Base-by-base conservation (phyloP, 352 stramenopile genomes). In the Plasmopara halstedii region DNA sequence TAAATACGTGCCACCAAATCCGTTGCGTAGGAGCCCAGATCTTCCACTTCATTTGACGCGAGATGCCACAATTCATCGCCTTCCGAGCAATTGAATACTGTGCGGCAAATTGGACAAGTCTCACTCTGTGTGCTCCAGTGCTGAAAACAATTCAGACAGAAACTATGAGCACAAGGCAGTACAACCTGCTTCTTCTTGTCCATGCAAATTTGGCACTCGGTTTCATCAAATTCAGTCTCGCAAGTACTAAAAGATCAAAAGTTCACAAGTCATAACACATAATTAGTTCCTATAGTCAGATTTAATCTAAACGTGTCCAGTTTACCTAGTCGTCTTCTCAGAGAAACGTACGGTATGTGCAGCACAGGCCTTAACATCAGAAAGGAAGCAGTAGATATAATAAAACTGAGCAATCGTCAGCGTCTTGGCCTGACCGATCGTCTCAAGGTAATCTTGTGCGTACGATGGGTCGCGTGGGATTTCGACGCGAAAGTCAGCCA, bases 151-250 rank as follows among this genome's bases (percentile, higher is more conserved):
- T 64, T 66, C 8, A 87, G 56, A 42, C 78, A 89, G 53, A 89
- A 89, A 50, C 78, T 89, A 51, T 89, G 78, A 1, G 70, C 62
- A 54, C 78, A 89, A 0, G 75, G 73, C 49, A 89, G 37, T 13
- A 69, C 75, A 10, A 89, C 71, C 54, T 89, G 72, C 58, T 88
- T 89, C 50, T 84, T 62, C 58, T 84, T 84, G 61, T 89, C 78
- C 78, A 89, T 89, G 56, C 78, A 89, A 34, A 89, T 89, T 49
- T 87, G 73, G 35, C 78, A 89, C 58, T 89, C 78, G 11, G 68
- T 79, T 36, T 89, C 78, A 40, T 89, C 77, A 68, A 83, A 85
- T 20, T 76, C 61, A 15, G 47, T 35, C n/a, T 75, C 54, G 1
- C 11, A 6, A 29, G 25, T 4, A 11, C 25, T 29, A 11, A 2